Percentiles rank a stretch among this genome's conserved stretches.
phyloP scores from a whole-genome alignment of 352 stramenopile genomes.

The Discostella stelligera region DNA sequence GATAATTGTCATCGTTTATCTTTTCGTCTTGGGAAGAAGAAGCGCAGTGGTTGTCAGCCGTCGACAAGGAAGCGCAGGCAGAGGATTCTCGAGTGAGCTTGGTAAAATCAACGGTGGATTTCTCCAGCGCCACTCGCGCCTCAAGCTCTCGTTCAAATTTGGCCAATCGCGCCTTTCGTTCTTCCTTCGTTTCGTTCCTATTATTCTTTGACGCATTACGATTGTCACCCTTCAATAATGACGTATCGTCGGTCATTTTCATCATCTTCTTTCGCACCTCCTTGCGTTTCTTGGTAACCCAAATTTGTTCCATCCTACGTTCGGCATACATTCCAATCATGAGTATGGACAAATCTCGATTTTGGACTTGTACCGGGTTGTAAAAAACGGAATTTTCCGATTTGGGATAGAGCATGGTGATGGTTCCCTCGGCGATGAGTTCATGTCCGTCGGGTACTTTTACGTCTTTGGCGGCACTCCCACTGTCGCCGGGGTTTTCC shows the following conservation, averaged over 20 bases:
- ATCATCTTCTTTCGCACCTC: constrained; percentile 78
- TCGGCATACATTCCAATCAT: constrained; percentile 97
- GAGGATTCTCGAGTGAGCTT: constrained; percentile 44
- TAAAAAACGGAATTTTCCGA: constrained; percentile 81
- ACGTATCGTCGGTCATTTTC: constrained; percentile 9
- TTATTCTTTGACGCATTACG: constrained; percentile 9
- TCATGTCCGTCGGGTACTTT: constrained; percentile 24
- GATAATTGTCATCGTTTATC: not conserved
- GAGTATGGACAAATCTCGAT: constrained; percentile 97
- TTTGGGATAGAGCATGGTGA: constrained; percentile 69
- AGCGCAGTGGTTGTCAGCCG: too few species aligned
- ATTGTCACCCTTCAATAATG: not conserved
- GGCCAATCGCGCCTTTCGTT: constrained; percentile 66
- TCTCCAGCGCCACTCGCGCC: constrained; percentile 78
- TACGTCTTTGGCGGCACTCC: not conserved
- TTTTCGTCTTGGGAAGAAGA: not conserved
- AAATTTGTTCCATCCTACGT: constrained; percentile 71
- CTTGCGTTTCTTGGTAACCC: constrained; percentile 83
- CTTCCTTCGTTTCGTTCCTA: constrained; percentile 44
- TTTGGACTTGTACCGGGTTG: constrained; percentile 92
- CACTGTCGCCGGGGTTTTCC: too few species aligned
- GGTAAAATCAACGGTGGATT: constrained; percentile 30
- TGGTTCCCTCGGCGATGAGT: constrained; percentile 66
- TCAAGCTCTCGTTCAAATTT: constrained; percentile 85
- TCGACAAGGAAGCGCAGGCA: not conserved